Evolutionary conservation across 1,284 basidiomycete species (phyloP), one percentile per base, ranked within the genome.

Genomic region (Chiua sp.): DNA sequence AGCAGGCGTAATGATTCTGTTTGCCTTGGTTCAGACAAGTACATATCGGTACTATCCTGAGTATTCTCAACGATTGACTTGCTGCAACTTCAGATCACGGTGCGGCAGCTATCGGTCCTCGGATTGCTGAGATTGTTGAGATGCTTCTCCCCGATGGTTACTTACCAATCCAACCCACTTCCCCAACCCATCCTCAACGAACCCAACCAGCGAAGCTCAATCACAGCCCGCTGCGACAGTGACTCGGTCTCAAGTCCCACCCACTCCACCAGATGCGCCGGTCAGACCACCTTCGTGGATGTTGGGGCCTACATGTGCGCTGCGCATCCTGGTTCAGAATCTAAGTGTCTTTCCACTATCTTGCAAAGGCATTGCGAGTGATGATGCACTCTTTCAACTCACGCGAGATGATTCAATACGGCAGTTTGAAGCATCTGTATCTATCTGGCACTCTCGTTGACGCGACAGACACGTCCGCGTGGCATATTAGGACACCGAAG

Each of bases 261-360:
- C 32, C 11, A 11, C 16, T 2, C 16, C 44, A 28, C 42, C 42
- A 16, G 47, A 52, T 37, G 12, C 15, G 20, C 51, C 26, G n/a
- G 39, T 50, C 23, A 52, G 3, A 15, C 59, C 60, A 33, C 51
- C 71, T n/a, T 70, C 71, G 3, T 49, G 51, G 62, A 68, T 70
- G 63, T 10, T 72, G 50, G 68, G 71, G 28, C 71, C 65, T 1
- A 55, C 62, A 32, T 72, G 62, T 33, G 67, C 71, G 4, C 37
- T 70, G 35, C 65, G 57, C 30, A 59, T 56, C 20, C 33, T 70
- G 20, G 68, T 58, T 7, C 66, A 59, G 39, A 57, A 65, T 10
- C 22, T 26, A 47, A 60, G 69, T 59, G 2, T 44, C 47, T 0
- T 32, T 4, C 12, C 3, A 1, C 15, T 3, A 10, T 20, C 46